Evolutionary conservation across 2,329 filamentous ascomycete species (phyloP).

Genomic region (Paraconiothyrium brasiliense): DNA sequence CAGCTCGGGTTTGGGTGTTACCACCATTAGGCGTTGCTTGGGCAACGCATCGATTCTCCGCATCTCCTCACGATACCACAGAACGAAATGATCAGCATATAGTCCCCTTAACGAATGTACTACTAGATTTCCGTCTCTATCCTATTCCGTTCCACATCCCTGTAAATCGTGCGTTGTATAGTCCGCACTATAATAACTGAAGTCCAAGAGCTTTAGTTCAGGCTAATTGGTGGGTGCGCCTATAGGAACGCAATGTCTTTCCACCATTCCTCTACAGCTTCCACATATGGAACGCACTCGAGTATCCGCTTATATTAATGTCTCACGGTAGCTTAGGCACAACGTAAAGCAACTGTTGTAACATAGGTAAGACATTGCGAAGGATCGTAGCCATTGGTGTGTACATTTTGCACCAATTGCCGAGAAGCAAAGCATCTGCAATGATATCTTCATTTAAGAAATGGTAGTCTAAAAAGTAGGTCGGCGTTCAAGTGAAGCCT

Average conservation of each 20-base stretch:
- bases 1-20: not conserved
- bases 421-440: not conserved
- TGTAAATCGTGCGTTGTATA: not conserved
- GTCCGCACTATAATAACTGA: not conserved
- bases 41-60: not conserved
- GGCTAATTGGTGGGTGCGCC: constrained; percentile 1
- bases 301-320: constrained; percentile 3
- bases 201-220: not conserved
- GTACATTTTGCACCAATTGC: not conserved
- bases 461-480: not conserved
- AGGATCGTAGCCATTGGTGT: not conserved
- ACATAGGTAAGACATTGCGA: not conserved
- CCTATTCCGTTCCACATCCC: not conserved
- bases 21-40: not conserved
- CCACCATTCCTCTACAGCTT: not conserved
- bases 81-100: constrained; percentile 8
- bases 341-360: not conserved
- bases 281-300: not conserved
- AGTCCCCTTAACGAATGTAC: constrained; percentile 2
- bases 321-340: not conserved
- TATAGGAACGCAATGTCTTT: not conserved
- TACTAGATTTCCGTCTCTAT: constrained; percentile 4
- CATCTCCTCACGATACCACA: constrained; percentile 10
- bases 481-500: too few relatives aligned
- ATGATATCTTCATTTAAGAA: not conserved